Evolutionary conservation across 768 basidiomycete species (phyloP).

Genomic region (Russula vinacea): DNA sequence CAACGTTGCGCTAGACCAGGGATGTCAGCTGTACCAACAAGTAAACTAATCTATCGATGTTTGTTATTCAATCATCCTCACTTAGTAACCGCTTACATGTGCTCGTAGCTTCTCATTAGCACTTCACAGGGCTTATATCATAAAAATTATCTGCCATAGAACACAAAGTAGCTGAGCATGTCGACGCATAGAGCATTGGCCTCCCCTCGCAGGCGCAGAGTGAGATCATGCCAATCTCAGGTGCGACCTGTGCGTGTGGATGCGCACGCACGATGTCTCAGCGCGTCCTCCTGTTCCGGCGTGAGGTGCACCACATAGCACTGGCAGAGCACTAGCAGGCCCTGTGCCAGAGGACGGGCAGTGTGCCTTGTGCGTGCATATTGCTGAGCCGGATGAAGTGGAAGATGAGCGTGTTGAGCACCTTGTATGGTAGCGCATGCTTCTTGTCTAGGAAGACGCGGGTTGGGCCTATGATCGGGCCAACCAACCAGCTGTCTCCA

Average conservation of each 20-base stretch:
- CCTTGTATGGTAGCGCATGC: slow-evolving; percentile 95
- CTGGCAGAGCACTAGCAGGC: slow-evolving; percentile 89
- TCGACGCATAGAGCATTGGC: slow-evolving; percentile 37
- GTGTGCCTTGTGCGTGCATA: slow-evolving; percentile 76
- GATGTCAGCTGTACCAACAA: no score
- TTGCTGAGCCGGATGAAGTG: slow-evolving; percentile 97
- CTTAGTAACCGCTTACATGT: no score
- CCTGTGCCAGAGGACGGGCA: slow-evolving; percentile 99
- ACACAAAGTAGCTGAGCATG: no score
- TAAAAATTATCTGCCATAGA: no score
- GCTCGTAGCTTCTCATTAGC: no score
- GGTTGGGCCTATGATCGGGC: slow-evolving; percentile 60
- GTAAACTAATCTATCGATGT: no score
- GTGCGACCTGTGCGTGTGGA: slow-evolving; percentile 81
- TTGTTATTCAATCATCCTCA: no score
- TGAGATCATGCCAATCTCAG: slow-evolving; percentile 89
- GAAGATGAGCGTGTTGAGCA: slow-evolving; percentile 94
- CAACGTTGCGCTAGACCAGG: no score
- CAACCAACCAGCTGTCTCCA: not conserved
- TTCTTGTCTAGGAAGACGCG: slow-evolving; percentile 97
- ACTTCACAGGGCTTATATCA: no score
- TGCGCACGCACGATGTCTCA: slow-evolving; percentile 89
- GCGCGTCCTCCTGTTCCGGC: slow-evolving; percentile 94
- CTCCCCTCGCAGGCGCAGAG: slow-evolving; percentile 81
- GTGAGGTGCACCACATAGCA: slow-evolving; percentile 92